phyloP scores from a whole-genome alignment of 164 flowering plant genomes.

The Hamamelis virginiana region DNA sequence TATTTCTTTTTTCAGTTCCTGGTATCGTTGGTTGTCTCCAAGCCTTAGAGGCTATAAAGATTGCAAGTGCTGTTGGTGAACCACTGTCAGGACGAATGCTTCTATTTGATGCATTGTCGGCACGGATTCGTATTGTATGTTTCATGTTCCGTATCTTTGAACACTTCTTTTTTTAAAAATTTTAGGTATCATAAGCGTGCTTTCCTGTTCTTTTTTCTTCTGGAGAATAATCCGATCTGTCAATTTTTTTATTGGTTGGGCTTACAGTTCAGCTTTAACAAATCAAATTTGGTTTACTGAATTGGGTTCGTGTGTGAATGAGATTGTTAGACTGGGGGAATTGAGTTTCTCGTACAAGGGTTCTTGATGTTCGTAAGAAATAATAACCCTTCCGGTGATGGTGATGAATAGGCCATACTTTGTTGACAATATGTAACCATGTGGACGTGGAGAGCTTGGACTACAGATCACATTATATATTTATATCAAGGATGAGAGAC shows the following conservation, averaged over 20 bases:
- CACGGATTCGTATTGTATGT: conserved; percentile 77
- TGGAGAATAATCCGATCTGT: background rate
- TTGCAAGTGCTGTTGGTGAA: conserved; percentile 83
- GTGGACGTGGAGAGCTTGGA: too few species aligned
- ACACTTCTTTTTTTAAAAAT: background rate
- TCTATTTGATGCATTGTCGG: conserved; percentile 85
- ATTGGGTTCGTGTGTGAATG: background rate
- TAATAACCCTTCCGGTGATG: too few species aligned
- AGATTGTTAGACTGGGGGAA: background rate
- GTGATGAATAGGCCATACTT: too few species aligned
- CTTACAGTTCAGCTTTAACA: background rate
- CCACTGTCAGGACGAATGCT: conserved; percentile 92
- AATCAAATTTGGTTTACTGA: background rate
- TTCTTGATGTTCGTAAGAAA: too few species aligned
- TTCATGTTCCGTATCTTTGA: background rate
- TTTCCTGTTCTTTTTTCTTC: background rate
- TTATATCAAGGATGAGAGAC: too few species aligned
- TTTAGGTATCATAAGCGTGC: background rate
- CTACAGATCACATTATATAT: too few species aligned
- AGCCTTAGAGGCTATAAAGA: conserved; percentile 93
- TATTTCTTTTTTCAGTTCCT: conserved; percentile 57
- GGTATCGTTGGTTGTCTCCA: conserved; percentile 97
- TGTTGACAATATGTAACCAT: too few species aligned
- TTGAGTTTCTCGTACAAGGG: background rate
- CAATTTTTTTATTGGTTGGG: background rate